These are phyloP conservation scores for Limonium bicolor DNA, from an alignment of 148 eudicot genomes.

Conservation along the genomic window DNA sequence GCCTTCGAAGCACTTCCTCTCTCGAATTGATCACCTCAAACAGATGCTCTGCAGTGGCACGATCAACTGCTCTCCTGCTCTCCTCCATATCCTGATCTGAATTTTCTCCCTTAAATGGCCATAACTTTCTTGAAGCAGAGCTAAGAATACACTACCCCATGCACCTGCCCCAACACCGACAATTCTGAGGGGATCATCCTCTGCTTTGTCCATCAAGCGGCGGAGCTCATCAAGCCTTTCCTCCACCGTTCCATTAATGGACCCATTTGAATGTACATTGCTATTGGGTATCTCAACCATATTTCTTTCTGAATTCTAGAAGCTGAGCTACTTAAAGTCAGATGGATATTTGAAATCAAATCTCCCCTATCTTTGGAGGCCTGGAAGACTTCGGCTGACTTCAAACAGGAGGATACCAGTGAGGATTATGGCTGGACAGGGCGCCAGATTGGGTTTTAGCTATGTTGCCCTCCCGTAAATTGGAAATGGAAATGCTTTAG, in stretches of 20 bases:
- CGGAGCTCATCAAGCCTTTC: constrained; percentile 43
- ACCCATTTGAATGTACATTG: constrained; percentile 15
- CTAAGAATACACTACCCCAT: constrained; percentile 58
- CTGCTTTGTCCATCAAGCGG: constrained; percentile 21
- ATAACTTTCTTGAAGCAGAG: constrained; percentile 45
- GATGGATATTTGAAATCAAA: too few species aligned
- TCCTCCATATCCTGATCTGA: constrained; percentile 49
- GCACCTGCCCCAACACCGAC: constrained; percentile 57
- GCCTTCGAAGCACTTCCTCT: constrained; percentile 42
- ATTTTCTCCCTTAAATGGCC: constrained; percentile 43
- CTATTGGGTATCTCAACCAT: too few species aligned
- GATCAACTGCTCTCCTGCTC: constrained; percentile 46
- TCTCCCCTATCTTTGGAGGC: too few species aligned
- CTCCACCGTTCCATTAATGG: constrained; percentile 24
- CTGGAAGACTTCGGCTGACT: too few species aligned
- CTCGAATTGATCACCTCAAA: constrained; percentile 51
- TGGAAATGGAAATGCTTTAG: too few species aligned
- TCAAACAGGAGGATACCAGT: too few species aligned
- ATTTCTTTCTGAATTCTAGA: too few species aligned
- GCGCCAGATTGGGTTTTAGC: too few species aligned
- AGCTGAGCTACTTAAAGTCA: too few species aligned
- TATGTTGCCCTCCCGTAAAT: too few species aligned
- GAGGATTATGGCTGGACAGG: too few species aligned
- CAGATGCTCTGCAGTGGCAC: constrained; percentile 38
- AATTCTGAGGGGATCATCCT: constrained; percentile 31